These are phyloP conservation scores for Aspergillus taichungensis DNA, from an alignment of 495 filamentous ascomycete species.

Conservation along the genomic window DNA sequence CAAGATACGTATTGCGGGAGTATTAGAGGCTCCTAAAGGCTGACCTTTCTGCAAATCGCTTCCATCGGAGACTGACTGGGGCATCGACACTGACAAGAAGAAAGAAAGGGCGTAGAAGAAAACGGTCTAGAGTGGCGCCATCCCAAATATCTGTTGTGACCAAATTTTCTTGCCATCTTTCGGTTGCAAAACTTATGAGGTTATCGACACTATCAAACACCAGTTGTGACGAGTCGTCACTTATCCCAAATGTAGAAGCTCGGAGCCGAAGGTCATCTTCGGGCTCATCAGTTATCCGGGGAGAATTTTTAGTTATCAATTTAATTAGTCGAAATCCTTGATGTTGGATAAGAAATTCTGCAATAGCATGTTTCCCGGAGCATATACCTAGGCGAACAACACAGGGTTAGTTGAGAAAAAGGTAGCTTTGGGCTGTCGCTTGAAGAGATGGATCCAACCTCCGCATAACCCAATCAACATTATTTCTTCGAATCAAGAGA, in stretches of 20 bases:
- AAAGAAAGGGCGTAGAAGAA: conserved; percentile 80
- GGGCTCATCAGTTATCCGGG: conserved; percentile 16
- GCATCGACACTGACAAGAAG: conserved; percentile 87
- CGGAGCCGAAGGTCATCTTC: conserved; percentile 24
- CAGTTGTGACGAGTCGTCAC: conserved; percentile 12
- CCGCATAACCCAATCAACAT: conserved; percentile 96
- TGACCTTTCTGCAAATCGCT: conserved; percentile 54
- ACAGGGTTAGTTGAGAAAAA: conserved; percentile 7
- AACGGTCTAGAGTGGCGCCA: conserved; percentile 56
- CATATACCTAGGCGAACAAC: conserved; percentile 58
- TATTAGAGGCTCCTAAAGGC: not conserved
- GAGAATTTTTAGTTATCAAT: conserved; percentile 14
- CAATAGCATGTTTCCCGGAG: conserved; percentile 80
- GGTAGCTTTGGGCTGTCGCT: not conserved
- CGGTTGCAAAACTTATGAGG: conserved; percentile 77
- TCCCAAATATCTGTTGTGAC: conserved; percentile 75
- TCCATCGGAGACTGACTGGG: conserved; percentile 74
- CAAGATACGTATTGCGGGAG: no score
- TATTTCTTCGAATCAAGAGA: conserved; percentile 6
- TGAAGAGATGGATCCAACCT: conserved; percentile 41
- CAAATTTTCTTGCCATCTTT: conserved; percentile 70
- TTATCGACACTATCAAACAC: conserved; percentile 50
- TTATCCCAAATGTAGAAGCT: conserved; percentile 16
- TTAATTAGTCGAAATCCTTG: conserved; percentile 57
- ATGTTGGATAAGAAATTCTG: conserved; percentile 67